Base-by-base conservation (phyloP, 345 rosid genomes). In the Heritiera littoralis region DNA sequence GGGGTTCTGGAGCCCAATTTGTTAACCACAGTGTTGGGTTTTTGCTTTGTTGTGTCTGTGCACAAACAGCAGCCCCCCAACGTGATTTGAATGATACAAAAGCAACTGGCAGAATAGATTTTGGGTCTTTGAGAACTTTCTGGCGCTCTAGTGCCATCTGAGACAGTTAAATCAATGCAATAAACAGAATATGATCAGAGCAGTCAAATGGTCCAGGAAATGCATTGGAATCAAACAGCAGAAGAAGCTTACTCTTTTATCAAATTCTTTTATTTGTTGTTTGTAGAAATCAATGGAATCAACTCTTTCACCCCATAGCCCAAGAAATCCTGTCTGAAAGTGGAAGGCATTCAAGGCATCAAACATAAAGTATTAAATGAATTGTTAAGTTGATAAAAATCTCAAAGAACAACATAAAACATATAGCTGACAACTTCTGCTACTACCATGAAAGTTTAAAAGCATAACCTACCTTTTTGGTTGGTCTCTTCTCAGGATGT, bases 21-120 rank as follows among this genome's bases (percentile, higher is more conserved):
- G 99, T 96, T 85, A 96, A 84, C 98, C 98, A 96, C 1, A 88
- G 72, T 2, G 97, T 94, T 0, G 99, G 97, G 74, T 94, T 94
- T 90, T 86, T 91, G 92, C 97, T 90, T 80, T 96, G 99, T 71
- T 91, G 95, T 32, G 99, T 96, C 83, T 96, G 99, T 68, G 99
- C 99, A 87, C 99, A 96, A 72, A 96, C 93, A 75, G 99, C 94
- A 66, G 99, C 98, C 0, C 98, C 99, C 98, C 99, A 94, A 2
- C 98, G 90, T 23, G 98, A 94, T 79, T 91, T 86, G 80, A 96
- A 96, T 60, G 99, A 92, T 59, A 94, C 97, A 82, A 96, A 96
- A 63, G 95, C 81, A 74, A 96, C 97, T 14, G 97, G 94, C 69
- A 94, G 89, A 41, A 90, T 87, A 72, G 88, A 84, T 78, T 94